A percentile compares a stretch with the other conserved stretches of the same genome.
Conservation (phyloP, 306 rosid genomes). For the Glycine soja region DNA sequence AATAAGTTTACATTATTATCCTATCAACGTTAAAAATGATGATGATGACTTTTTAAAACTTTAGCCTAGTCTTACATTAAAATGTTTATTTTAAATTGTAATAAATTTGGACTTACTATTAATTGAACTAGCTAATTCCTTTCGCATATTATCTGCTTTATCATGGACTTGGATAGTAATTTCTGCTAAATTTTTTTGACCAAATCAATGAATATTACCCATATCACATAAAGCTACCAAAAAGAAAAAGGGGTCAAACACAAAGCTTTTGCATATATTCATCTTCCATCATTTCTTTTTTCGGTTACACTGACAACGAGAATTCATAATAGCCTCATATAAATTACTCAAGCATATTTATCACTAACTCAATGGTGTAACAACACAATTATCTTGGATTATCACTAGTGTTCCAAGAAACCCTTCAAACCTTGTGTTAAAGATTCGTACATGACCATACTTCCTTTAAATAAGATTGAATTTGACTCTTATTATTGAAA, state of each 20-base stretch:
- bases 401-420: slow-evolving; percentile 17
- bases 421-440: neutral
- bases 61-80: neutral
- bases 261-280: slow-evolving; percentile 47
- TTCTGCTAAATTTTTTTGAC: slow-evolving; percentile 12
- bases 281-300: slow-evolving; percentile 7
- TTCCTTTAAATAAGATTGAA: too few relatives aligned
- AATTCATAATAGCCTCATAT: neutral
- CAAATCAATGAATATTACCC: slow-evolving; percentile 5
- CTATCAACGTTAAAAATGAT: too few relatives aligned
- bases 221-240: slow-evolving; percentile 22
- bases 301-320: neutral
- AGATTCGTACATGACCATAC: slow-evolving; percentile 12
- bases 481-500: too few relatives aligned
- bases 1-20: too few relatives aligned
- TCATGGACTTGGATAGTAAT: neutral
- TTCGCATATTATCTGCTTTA: neutral
- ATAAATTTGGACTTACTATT: neutral
- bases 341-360: neutral
- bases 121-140: neutral
- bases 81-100: neutral
- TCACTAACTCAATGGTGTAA: neutral
- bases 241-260: slow-evolving; percentile 32
- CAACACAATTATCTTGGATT: neutral
- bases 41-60: too few relatives aligned